Evolutionary conservation across 352 stramenopile genomes (phyloP).

Genomic region (Phytopythium mirpurense): DNA sequence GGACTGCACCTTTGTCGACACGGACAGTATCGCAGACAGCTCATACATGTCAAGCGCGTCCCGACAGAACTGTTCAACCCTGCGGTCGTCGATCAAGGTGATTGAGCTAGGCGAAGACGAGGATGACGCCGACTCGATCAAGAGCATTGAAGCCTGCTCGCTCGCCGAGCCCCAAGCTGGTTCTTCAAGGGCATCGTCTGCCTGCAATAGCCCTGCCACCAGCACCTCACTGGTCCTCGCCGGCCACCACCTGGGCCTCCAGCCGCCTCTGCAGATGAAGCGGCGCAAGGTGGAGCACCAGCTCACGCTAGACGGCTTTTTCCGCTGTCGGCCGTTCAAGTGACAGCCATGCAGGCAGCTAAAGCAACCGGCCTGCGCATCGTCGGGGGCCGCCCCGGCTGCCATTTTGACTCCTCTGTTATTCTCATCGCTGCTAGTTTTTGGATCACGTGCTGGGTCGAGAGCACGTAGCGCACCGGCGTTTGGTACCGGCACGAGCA

Average conservation of each 20-base stretch:
- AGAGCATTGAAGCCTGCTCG: conserved; percentile 3
- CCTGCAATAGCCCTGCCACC: not conserved
- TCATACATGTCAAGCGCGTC: conserved; percentile 7
- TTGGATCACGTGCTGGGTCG: not conserved
- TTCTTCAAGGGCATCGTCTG: not conserved
- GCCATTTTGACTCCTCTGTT: conserved; percentile 16
- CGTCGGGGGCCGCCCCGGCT: not conserved
- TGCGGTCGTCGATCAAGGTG: conserved; percentile 16
- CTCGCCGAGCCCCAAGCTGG: not conserved
- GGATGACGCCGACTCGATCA: conserved; percentile 10
- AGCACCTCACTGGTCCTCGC: conserved; percentile 5
- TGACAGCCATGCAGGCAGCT: not conserved
- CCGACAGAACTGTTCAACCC: conserved; percentile 4
- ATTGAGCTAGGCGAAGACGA: conserved; percentile 34
- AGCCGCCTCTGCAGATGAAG: conserved; percentile 36
- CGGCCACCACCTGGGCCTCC: conserved; percentile 12
- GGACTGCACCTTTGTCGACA: conserved; percentile 55
- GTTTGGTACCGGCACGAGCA: too few species aligned
- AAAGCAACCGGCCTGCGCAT: not conserved
- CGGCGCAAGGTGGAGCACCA: conserved; percentile 40
- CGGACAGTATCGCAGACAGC: conserved; percentile 12
- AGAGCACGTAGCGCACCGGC: not conserved
- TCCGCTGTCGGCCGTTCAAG: conserved; percentile 16
- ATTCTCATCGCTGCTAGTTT: conserved; percentile 10
- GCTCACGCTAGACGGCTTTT: conserved; percentile 47